Percentiles rank a stretch among this genome's conserved stretches.
These are phyloP conservation scores for Oropetium thomaeum DNA, from an alignment of 176 grass and related monocot species.

Conservation along the genomic window DNA sequence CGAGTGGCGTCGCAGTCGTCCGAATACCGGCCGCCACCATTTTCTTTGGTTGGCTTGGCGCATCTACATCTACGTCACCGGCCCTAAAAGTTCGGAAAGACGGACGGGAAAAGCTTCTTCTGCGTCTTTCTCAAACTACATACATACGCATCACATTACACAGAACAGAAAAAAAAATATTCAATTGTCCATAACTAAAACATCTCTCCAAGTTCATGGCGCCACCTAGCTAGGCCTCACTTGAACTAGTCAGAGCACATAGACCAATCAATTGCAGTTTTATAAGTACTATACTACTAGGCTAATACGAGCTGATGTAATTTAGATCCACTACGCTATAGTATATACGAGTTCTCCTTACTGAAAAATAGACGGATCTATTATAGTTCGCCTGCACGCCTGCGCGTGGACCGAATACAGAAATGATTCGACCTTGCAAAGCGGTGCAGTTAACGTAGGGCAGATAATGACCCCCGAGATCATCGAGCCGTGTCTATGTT, in stretches of 20 bases:
- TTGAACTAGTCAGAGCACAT: slow-evolving; percentile 12
- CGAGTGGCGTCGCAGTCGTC: too few species aligned
- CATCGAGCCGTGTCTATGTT: background rate
- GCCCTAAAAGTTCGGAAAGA: background rate
- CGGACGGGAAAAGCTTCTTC: too few species aligned
- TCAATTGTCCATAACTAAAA: background rate
- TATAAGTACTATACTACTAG: too few species aligned
- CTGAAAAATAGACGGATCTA: background rate
- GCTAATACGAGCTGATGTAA: too few species aligned
- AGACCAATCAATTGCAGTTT: too few species aligned
- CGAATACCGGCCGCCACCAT: too few species aligned
- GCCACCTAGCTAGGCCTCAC: background rate
- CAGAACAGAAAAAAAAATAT: too few species aligned
- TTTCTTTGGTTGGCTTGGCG: too few species aligned
- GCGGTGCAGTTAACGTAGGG: slow-evolving; percentile 8
- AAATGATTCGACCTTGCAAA: background rate
- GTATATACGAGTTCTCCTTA: too few species aligned
- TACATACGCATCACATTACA: too few species aligned
- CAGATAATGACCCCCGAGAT: background rate
- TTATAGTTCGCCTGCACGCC: background rate
- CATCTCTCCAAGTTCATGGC: too few species aligned
- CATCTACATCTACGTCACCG: background rate
- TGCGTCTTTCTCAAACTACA: background rate
- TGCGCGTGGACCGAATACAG: background rate
- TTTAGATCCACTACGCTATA: too few species aligned